Evolutionary conservation across 345 rosid genomes (phyloP).

Genomic region (Euphorbia lathyris): DNA sequence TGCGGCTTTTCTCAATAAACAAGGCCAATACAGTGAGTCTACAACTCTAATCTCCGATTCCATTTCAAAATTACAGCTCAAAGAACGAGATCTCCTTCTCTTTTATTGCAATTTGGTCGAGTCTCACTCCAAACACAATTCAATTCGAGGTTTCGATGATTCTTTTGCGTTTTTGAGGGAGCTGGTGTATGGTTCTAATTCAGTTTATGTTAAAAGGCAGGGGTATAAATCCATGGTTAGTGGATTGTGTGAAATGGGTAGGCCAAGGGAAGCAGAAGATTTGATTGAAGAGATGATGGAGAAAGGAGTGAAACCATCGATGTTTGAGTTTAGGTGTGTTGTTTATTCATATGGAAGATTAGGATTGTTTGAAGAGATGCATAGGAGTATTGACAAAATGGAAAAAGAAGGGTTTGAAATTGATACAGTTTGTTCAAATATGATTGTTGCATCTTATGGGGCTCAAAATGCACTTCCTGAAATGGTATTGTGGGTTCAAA

Average conservation of each 20-base stretch:
- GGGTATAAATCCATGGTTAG: conserved; percentile 57
- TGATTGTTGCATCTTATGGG: conserved; percentile 82
- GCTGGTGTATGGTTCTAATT: conserved; percentile 39
- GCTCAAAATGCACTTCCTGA: conserved; percentile 45
- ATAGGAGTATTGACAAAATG: conserved; percentile 40
- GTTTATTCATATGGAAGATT: conserved; percentile 60
- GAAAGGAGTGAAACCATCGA: conserved; percentile 37
- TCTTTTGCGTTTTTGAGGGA: conserved; percentile 37
- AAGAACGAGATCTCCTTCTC: conserved; percentile 52
- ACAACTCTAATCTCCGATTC: conserved; percentile 44
- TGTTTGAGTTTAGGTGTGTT: conserved; percentile 54
- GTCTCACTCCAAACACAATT: conserved; percentile 42
- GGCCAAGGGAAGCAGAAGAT: conserved; percentile 53
- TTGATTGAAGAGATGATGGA: conserved; percentile 48
- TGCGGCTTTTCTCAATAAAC: conserved; percentile 55
- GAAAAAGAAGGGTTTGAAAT: conserved; percentile 42
- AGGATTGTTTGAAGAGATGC: conserved; percentile 69
- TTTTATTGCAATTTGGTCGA: conserved; percentile 61
- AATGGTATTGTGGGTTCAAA: conserved; percentile 63
- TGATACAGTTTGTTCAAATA: conserved; percentile 69
- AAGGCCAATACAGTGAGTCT: conserved; percentile 44
- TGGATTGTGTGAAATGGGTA: conserved; percentile 66
- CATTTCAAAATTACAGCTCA: conserved; percentile 35
- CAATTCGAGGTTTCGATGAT: conserved; percentile 45
- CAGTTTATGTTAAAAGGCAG: conserved; percentile 59